Evolutionary conservation across 2,329 filamentous ascomycete species (phyloP), one percentile per base, ranked within the genome.

Genomic region (Stagonosporopsis chrysanthemi): DNA sequence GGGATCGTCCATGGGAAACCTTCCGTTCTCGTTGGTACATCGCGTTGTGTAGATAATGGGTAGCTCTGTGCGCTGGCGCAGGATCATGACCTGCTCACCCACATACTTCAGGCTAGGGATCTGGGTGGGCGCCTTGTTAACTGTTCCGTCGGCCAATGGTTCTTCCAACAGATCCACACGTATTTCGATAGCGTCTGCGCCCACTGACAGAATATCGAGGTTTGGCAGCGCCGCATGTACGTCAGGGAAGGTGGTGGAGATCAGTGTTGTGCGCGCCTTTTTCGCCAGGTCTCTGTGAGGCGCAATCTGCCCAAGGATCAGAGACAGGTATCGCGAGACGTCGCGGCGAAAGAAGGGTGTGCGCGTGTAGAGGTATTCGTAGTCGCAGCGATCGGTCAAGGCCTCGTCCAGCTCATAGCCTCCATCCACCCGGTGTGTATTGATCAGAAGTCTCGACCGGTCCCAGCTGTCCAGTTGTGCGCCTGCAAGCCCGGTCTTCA

Each of bases 1-100:
- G 0, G 90, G 90, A 52, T 92, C 85, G 38, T 91, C 87, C 89
- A 93, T 93, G 0, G 91, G 91, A 61, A 95, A 96, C 23, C 87
- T 87, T 29, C 91, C 91, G 69, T 94, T 95, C 70, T 96, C 91
- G 28, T 84, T 86, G 2, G 86, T 91, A 73, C 91, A 95, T 64
- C 92, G 84, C 0, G 90, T 93, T 0, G 92, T 96, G 73, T 94
- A 94, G 54, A 96, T 92, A 71, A 96, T 91, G n/a, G 92, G 92
- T 39, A 96, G 80, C 69, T 96, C 91, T 0, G 91, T 95, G 61
- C 90, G 86, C 75, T 95, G 91, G 23, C 91, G 86, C 59, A 96
- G 77, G 2, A 92, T 79, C 90, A 94, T 93, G 53, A 96, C 83
- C 75, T 96, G 92, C 75, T 94, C 88, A 26, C 91, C 91, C 9